Conservation (phyloP, 1,284 basidiomycete genomes). For the Boletus smithii region DNA sequence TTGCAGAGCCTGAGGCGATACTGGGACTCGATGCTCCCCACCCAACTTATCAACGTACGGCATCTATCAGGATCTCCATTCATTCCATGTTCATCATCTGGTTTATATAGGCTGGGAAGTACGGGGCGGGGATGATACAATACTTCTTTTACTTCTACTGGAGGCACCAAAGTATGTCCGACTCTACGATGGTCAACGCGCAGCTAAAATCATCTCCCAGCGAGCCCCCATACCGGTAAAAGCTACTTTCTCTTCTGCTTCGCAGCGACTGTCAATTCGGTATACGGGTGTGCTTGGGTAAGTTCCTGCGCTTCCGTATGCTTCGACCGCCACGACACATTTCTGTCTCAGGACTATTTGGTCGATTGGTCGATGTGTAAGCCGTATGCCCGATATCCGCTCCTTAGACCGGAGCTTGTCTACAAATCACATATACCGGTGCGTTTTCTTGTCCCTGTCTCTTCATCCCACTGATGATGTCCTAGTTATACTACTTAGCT, state of each 20-base stretch:
- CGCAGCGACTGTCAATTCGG: conserved; percentile 58
- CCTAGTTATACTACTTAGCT: conserved; percentile 72
- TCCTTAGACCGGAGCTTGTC: conserved; percentile 74
- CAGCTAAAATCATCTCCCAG: conserved; percentile 5
- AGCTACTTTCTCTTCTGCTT: conserved; percentile 66
- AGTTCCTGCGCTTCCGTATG: conserved; percentile 19
- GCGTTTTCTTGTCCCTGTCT: conserved; percentile 28
- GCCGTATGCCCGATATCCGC: conserved; percentile 52
- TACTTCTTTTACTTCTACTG: conserved; percentile 71
- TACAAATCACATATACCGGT: conserved; percentile 63
- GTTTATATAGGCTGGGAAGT: conserved; percentile 72
- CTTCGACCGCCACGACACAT: background rate
- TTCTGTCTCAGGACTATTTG: conserved; percentile 54
- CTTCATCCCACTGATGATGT: conserved; percentile 1
- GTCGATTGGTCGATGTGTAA: conserved; percentile 84
- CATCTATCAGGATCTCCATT: conserved; percentile 5
- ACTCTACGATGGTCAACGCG: background rate
- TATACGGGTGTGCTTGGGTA: conserved; percentile 81
- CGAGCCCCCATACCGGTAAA: conserved; percentile 38
- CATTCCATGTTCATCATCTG: conserved; percentile 3
- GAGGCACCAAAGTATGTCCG: conserved; percentile 44
- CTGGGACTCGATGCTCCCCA: conserved; percentile 65
- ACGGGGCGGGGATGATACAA: conserved; percentile 60
- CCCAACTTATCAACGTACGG: conserved; percentile 83
- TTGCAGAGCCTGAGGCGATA: conserved; percentile 88